Evolutionary conservation across 1,284 basidiomycete species (phyloP).

Genomic region (Tilletiopsis washingtonensis): DNA sequence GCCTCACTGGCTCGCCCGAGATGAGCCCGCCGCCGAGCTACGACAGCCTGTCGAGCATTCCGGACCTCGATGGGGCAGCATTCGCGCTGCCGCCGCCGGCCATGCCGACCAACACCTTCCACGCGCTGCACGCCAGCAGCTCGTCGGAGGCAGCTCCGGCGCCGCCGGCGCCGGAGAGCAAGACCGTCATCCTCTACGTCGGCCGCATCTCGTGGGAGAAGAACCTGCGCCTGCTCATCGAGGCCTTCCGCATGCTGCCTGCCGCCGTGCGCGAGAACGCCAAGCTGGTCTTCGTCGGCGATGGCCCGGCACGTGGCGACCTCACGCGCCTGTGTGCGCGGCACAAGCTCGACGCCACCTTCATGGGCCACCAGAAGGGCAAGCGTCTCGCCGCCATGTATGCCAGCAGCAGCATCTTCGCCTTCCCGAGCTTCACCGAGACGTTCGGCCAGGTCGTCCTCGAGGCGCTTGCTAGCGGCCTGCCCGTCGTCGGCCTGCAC

Average conservation of each 20-base stretch:
- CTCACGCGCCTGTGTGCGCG: slow-evolving; percentile 51
- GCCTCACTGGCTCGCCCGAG: slow-evolving; percentile 24
- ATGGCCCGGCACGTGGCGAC: slow-evolving; percentile 53
- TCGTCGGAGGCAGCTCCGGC: slow-evolving; percentile 1
- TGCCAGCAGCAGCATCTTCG: slow-evolving; percentile 55
- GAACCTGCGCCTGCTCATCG: slow-evolving; percentile 55
- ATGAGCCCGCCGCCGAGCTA: slow-evolving; percentile 41
- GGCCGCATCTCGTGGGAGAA: slow-evolving; percentile 55
- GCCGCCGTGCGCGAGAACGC: slow-evolving; percentile 37
- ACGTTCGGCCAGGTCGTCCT: slow-evolving; percentile 57
- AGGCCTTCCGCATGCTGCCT: slow-evolving; percentile 50
- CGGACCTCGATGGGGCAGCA: slow-evolving; percentile 16
- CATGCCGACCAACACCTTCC: neutral
- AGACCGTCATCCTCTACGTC: slow-evolving; percentile 48
- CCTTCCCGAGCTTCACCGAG: slow-evolving; percentile 55
- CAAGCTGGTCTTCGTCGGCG: slow-evolving; percentile 56
- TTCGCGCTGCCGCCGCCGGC: slow-evolving; percentile 37
- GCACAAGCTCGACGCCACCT: slow-evolving; percentile 51
- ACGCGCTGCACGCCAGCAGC: neutral
- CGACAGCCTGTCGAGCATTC: slow-evolving; percentile 33
- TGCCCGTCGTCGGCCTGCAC: slow-evolving; percentile 56
- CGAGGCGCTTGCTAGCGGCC: slow-evolving; percentile 55
- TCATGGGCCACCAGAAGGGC: slow-evolving; percentile 53
- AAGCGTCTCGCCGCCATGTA: slow-evolving; percentile 48
- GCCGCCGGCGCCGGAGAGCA: slow-evolving; percentile 20